Evolutionary conservation across 2,329 filamentous ascomycete genomes (phyloP).

Genomic region (Colletotrichum gloeosporioides): DNA sequence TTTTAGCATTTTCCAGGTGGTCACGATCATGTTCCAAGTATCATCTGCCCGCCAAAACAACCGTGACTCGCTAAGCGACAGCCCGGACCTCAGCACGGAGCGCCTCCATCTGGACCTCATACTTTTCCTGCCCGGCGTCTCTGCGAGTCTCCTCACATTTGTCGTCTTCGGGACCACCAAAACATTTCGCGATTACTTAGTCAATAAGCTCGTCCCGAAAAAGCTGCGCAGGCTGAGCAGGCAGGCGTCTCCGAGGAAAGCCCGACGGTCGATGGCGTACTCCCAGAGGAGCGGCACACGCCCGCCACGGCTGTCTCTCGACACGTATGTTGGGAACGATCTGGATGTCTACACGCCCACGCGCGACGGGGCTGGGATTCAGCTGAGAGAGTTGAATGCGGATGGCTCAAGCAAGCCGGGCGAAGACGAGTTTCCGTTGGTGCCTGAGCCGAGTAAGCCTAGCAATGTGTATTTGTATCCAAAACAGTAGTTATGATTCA

Average conservation of each 20-base stretch:
- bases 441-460: neutral
- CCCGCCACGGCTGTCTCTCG: conserved; percentile 4
- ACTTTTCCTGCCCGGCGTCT: conserved; percentile 30
- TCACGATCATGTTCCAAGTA: conserved; percentile 43
- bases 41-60: conserved; percentile 35
- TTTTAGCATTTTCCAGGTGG: conserved; percentile 39
- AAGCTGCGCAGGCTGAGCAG: neutral
- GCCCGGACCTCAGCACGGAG: conserved; percentile 36
- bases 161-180: conserved; percentile 31
- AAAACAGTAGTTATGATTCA: conserved; percentile 17
- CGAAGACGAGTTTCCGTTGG: conserved; percentile 8
- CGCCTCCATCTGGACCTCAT: conserved; percentile 23
- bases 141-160: conserved; percentile 27
- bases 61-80: conserved; percentile 28
- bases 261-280: neutral
- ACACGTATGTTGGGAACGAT: neutral
- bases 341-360: neutral
- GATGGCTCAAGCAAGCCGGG: neutral
- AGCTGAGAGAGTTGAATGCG: neutral
- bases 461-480: conserved; percentile 10
- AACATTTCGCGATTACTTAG: conserved; percentile 26
- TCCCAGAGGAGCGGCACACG: neutral
- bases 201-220: conserved; percentile 21
- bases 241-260: neutral
- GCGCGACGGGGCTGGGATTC: neutral